Base-by-base conservation (phyloP, 306 rosid species). In the Luffa aegyptiaca region DNA sequence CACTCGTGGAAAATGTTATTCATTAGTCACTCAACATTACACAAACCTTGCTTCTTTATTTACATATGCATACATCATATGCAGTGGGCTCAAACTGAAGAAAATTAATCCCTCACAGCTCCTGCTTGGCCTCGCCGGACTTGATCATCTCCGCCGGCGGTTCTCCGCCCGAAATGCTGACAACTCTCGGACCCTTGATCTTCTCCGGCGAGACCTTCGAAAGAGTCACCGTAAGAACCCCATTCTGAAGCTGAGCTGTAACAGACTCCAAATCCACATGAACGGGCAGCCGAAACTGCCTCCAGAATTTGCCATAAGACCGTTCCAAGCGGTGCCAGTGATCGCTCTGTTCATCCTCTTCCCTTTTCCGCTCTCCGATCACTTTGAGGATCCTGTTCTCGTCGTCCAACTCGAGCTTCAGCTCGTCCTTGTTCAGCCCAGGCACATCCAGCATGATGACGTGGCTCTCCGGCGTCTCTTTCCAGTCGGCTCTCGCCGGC, bases 291-390 rank as follows among this genome's bases (percentile, higher is more conserved):
- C 82, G 83, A 63, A 92, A 92, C 81, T 83, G 90, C 77, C 97
- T 88, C 92, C 91, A 88, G 56, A 92, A 92, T 78, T 86, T 90
- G 6, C 97, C 97, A 33, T 77, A 85, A 2, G 89, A 79, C 72
- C 93, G 84, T 80, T 92, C 93, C 6, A 90, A 81, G 13, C 93
- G 80, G 44, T 90, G 92, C 92, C 92, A 88, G 31, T 84, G 92
- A 46, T 92, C 92, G 5, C 88, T 90, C 49, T 88, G 84, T 79
- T 82, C 84, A 73, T 86, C 85, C 35, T 84, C 87, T 52, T 91
- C 92, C 33, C 80, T 84, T 87, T 84, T 88, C 85, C 93, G 86
- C 33, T 88, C 97, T 17, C 92, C 97, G 20, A 89, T 88, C 49
- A 90, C 93, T 80, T 92, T 87, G 48, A 92, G 20, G 37, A 90